Evolutionary conservation across 176 grass and related monocot species (phyloP), one percentile per base, ranked within the genome.

Genomic region (Oryza australiensis): DNA sequence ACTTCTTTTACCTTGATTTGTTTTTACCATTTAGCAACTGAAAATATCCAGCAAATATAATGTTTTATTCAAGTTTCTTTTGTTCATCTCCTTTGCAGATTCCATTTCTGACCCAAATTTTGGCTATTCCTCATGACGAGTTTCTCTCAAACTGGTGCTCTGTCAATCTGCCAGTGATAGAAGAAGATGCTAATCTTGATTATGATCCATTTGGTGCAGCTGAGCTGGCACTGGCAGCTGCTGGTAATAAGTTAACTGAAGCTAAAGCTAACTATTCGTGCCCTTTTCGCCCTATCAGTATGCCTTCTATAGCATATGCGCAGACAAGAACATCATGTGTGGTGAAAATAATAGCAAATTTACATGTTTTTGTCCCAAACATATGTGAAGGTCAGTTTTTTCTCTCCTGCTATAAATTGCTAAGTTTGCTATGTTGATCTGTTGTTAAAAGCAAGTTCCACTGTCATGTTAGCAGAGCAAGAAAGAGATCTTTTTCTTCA

Each of bases 291-390:
- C 41, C 74, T 62, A 88, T 72, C 74, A 75, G 84, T 76, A 84
- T 90, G 79, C 85, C 88, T 88, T 78, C 87, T 71, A 34, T 87
- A 68, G 82, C 80, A 71, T 98, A 98, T 65, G 90, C 92, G 60
- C 92, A 98, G 76, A 90, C 90, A 88, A 90, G 95, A 90, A 98
- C 90, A 66, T 95, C 92, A n/a, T 98, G 73, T 48, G 85, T 95
- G 64, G 92, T 98, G 72, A 98, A 98, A 86, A 98, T 98, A 89
- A 93, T 98, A 66, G 95, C 95, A 68, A 98, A 95, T 75, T 76
- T 98, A 41, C 92, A 98, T 77, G 87, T 98, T 43, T 98, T 98
- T 71, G 86, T 98, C 83, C 95, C 95, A 49, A 93, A 93, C 80
- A 98, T 98, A 77, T 98, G 93, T 74, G 90, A 91, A 95, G 95